Conservation (phyloP, 768 basidiomycete species). For the Leccinum rimulosum region DNA sequence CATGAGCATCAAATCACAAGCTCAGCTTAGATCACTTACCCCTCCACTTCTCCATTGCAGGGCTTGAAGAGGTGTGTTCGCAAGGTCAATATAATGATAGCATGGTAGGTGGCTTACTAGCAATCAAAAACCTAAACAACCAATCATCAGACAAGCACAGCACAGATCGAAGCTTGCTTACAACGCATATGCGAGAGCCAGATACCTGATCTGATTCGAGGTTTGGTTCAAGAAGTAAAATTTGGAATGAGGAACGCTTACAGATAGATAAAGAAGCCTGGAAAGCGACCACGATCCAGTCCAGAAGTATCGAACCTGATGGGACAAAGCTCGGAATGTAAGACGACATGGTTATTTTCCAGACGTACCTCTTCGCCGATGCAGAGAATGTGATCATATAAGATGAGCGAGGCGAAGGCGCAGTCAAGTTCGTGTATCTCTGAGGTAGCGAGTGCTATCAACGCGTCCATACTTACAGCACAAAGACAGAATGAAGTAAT, state of each 20-base stretch:
- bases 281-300: constrained; percentile 6
- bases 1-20: neutral
- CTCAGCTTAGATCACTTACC: neutral
- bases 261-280: constrained; percentile 4
- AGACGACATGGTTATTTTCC: neutral
- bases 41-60: neutral
- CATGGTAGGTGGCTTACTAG: neutral
- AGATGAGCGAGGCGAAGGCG: neutral
- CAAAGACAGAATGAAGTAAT: neutral
- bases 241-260: neutral
- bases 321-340: neutral
- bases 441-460: neutral
- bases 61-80: neutral
- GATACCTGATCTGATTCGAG: constrained; percentile 7
- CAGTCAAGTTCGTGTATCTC: neutral
- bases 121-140: neutral
- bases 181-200: constrained; percentile 1
- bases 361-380: constrained; percentile 5
- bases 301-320: constrained; percentile 9
- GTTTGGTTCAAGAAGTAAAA: neutral
- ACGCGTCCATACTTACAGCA: neutral
- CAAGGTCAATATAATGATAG: neutral
- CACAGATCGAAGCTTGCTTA: neutral
- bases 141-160: neutral
- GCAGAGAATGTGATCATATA: constrained; percentile 7